Evolutionary conservation across 139 green algal species (phyloP), one percentile per base, ranked within the genome.

Genomic region (Chlorella sp.): DNA sequence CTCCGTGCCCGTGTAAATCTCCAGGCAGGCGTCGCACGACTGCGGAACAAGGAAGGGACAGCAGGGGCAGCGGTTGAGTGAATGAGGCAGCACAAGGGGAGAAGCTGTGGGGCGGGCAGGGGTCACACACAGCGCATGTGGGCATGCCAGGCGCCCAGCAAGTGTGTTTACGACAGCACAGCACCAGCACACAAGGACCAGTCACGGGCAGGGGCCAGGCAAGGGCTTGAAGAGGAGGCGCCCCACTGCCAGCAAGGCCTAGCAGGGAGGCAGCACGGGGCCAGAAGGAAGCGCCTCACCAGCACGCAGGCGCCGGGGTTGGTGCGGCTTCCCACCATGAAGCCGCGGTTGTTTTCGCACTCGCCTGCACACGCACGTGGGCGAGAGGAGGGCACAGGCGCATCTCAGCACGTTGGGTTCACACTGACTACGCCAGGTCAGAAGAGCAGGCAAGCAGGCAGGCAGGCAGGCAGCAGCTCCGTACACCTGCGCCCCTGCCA

Each of bases 261-360:
- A 9, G 48, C 48, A 57, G 48, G 48, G 48, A 9, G 48, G 7
- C 7, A 9, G 7, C 48, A 57, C 5, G 9, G 9, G 48, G 48
- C 48, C 7, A 57, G 48, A 57, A 57, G 48, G 48, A 9, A 57
- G 48, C 9, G 48, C 3, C 81, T 28, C 53, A 73, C 83, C 64
- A 80, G 68, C n/a, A 91, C 39, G 57, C 91, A 93, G 26, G 32
- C 30, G 71, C 91, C 91, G 19, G 88, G 88, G 12, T 42, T n/a
- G 18, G 21, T 61, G 0, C 37, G 40, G 21, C 22, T 90, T 2
- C 91, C 91, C 2, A 93, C 66, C 91, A 93, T 93, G 80, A 88
- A 93, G 14, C 28, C 28, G 5, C 39, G 34, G 80, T 93, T 93
- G 32, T 88, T 90, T 61, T 90, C 75, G 76, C 91, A 93, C 61